Evolutionary conservation across 306 rosid species (phyloP), one percentile per base, ranked within the genome.

Genomic region (Nissolia schottii): DNA sequence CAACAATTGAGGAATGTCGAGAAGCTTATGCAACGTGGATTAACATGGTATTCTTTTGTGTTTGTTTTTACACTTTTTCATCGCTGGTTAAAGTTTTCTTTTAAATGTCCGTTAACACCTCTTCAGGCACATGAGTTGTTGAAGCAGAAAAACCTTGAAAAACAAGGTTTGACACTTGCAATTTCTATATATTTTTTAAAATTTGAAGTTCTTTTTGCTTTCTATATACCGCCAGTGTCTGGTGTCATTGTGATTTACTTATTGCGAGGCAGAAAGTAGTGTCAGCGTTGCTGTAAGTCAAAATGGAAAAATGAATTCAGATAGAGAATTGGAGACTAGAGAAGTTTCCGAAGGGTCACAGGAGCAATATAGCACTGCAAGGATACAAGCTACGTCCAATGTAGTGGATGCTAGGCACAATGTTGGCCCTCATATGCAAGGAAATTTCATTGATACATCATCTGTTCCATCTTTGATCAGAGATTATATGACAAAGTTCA

Each of bases 1-100:
- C 99, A 73, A 91, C 99, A 31, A 8, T 89, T 68, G 99, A 95
- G 46, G 99, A 95, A 85, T 91, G 99, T 77, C 86, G 91, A 73
- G 99, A 95, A 35, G 97, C 92, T 56, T 89, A 84, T 76, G 83
- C 81, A 23, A 54, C 71, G 19, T 91, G 96, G 97, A 82, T 89
- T 15, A 66, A 71, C 67, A 88, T 89, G 99, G 99, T 85, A 79
- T 22, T 60, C 53, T 66, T 37, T 3, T 8, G 65, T 67, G 20
- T 49, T 16, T 64, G 3, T 45, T 6, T 12, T 64, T 7, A 58
- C 64, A 62, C 24, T 35, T 69, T 57, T 78, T 66, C 12, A 25
- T 50, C 19, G 22, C 18, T 19, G 45, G 22, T 78, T 60, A 48
- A 13, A 14, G 46, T 61, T 65, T 11, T 58, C 35, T 53, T 63